Evolutionary conservation across 2,329 filamentous ascomycete genomes (phyloP).

Genomic region (Cordyceps tenuipes): DNA sequence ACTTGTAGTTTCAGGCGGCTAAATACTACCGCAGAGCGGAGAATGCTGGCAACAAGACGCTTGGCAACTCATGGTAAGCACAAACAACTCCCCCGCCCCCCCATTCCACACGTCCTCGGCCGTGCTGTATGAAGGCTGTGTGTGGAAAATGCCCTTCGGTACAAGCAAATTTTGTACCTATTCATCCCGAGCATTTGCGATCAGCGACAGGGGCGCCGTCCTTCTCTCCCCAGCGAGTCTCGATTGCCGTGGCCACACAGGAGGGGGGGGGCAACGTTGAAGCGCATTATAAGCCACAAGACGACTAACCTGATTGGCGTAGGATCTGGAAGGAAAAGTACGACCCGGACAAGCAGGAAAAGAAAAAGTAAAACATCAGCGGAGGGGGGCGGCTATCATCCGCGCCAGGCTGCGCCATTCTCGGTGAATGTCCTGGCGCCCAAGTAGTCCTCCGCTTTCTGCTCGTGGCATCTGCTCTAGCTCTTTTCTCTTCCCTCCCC

Average conservation of each 20-base stretch:
- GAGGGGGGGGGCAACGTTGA: not conserved
- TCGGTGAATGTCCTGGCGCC: not conserved
- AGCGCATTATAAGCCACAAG: not conserved
- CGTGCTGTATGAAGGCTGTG: too few species aligned
- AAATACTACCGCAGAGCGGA: slow-evolving; percentile 91
- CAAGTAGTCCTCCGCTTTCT: not conserved
- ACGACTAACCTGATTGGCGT: not conserved
- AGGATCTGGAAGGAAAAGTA: slow-evolving; percentile 99
- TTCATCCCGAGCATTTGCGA: too few species aligned
- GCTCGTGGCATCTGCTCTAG: not conserved
- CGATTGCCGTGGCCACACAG: too few species aligned
- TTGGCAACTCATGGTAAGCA: slow-evolving; percentile 90
- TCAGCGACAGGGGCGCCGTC: too few species aligned
- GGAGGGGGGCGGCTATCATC: too few species aligned
- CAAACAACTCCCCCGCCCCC: not conserved
- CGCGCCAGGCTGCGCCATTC: not conserved
- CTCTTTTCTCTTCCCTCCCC: too few species aligned
- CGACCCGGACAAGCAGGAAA: slow-evolving; percentile 40
- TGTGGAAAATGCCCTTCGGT: not conserved
- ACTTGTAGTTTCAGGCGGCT: slow-evolving; percentile 62
- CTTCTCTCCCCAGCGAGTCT: too few species aligned
- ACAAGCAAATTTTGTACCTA: not conserved
- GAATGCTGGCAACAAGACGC: slow-evolving; percentile 75
- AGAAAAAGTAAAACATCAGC: slow-evolving; percentile 31
- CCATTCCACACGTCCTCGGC: not conserved